phyloP scores from a whole-genome alignment of 306 rosid genomes.

The Rosa chinensis region DNA sequence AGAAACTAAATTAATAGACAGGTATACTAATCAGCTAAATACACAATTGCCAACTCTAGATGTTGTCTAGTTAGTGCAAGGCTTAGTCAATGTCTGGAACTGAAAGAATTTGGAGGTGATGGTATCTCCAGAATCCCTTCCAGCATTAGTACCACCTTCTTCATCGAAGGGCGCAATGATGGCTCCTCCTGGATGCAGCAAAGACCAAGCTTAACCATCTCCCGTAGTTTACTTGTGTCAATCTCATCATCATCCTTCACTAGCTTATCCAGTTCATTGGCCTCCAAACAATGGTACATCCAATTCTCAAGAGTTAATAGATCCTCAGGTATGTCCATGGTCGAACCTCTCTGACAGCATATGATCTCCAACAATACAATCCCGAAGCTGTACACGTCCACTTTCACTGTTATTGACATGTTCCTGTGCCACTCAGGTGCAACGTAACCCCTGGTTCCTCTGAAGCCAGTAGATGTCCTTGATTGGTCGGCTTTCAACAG shows the following conservation, averaged over 20 bases:
- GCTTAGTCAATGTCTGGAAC: background rate
- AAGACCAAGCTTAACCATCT: conserved; percentile 31
- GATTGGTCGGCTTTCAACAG: conserved; percentile 34
- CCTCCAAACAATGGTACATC: conserved; percentile 28
- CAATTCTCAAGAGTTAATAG: conserved; percentile 25
- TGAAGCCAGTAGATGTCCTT: conserved; percentile 27
- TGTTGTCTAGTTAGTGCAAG: background rate
- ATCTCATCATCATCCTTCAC: conserved; percentile 13
- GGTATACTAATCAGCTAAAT: background rate
- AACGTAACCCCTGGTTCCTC: conserved; percentile 44
- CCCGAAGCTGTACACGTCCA: conserved; percentile 40
- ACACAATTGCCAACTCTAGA: background rate
- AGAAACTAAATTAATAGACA: background rate
- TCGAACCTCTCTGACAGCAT: conserved; percentile 28
- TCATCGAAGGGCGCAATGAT: conserved; percentile 32
- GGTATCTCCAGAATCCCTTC: conserved; percentile 37
- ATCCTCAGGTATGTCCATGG: conserved; percentile 19
- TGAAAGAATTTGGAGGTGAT: conserved; percentile 23
- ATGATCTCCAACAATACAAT: conserved; percentile 38
- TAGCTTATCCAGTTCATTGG: conserved; percentile 15
- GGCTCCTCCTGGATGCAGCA: conserved; percentile 39
- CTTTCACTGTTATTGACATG: conserved; percentile 29
- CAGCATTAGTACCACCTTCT: conserved; percentile 36
- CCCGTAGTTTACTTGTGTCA: conserved; percentile 4
- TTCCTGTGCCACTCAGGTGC: conserved; percentile 41